phyloP scores from a whole-genome alignment of 345 rosid genomes.

The Ailanthus altissimus region DNA sequence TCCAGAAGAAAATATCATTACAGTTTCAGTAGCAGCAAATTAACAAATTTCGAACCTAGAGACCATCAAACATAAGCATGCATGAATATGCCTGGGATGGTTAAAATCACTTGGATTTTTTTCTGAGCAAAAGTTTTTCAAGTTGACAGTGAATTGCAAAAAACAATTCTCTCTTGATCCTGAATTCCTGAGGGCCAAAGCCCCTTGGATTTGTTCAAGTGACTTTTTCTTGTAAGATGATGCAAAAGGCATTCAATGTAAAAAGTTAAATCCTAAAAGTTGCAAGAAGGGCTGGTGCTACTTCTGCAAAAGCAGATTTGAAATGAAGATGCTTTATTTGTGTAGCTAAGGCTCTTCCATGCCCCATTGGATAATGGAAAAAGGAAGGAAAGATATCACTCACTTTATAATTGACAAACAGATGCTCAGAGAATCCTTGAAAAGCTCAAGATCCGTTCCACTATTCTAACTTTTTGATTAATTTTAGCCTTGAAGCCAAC shows the following conservation, averaged over 20 bases:
- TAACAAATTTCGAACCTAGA: background rate
- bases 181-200: background rate
- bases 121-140: no score
- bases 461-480: background rate
- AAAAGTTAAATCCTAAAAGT: background rate
- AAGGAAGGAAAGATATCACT: background rate
- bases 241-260: background rate
- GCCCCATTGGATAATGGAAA: background rate
- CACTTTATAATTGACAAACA: constrained; percentile 14
- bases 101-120: no score
- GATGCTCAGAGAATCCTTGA: constrained; percentile 7
- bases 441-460: background rate
- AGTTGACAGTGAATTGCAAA: no score
- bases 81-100: no score
- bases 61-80: background rate
- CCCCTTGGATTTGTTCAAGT: background rate
- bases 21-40: background rate
- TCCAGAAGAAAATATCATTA: background rate
- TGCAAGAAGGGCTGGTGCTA: constrained; percentile 5
- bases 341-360: background rate
- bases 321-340: constrained; percentile 12
- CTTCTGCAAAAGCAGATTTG: constrained; percentile 11
- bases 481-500: background rate
- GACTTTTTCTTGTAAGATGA: background rate
- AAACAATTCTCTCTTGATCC: no score